Evolutionary conservation across 106 monocot genomes (phyloP).

Genomic region (Dendrobium chrysotoxum): DNA sequence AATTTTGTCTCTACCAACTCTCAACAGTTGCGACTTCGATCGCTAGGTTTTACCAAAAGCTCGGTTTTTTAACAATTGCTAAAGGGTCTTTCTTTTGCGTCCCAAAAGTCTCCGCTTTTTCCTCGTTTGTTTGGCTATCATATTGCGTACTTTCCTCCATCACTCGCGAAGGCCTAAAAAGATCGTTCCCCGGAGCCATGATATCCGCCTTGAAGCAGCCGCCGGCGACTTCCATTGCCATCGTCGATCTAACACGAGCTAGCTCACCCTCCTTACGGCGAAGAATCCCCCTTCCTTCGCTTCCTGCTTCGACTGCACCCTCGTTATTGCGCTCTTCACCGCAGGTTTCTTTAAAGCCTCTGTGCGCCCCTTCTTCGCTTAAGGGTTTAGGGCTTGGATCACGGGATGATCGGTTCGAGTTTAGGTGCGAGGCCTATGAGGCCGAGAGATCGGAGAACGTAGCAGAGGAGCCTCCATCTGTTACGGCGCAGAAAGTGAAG

Average conservation of each 20-base stretch:
- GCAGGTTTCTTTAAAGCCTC: background rate
- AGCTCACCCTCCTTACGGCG: background rate
- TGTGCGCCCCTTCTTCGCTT: constrained; percentile 4
- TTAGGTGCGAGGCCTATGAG: constrained; percentile 23
- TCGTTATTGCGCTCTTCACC: background rate
- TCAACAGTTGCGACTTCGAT: too few species aligned
- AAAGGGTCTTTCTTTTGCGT: too few species aligned
- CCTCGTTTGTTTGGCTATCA: background rate
- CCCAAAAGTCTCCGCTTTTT: too few species aligned
- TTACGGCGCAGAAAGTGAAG: constrained; percentile 46
- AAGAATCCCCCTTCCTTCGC: background rate
- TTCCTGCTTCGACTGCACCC: background rate
- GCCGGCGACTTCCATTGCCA: constrained; percentile 11
- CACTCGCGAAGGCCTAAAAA: background rate
- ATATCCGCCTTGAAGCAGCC: constrained; percentile 9
- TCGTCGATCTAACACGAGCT: constrained; percentile 1
- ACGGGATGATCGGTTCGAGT: background rate
- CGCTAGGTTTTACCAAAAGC: too few species aligned
- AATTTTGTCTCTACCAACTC: too few species aligned
- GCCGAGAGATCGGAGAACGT: constrained; percentile 20
- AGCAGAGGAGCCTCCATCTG: constrained; percentile 11
- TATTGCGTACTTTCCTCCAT: background rate
- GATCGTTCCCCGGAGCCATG: background rate
- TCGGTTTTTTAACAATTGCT: too few species aligned
- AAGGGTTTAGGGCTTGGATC: constrained; percentile 11